Conservation (phyloP, 2,329 filamentous ascomycete genomes). For the Fusarium protoensiforme region DNA sequence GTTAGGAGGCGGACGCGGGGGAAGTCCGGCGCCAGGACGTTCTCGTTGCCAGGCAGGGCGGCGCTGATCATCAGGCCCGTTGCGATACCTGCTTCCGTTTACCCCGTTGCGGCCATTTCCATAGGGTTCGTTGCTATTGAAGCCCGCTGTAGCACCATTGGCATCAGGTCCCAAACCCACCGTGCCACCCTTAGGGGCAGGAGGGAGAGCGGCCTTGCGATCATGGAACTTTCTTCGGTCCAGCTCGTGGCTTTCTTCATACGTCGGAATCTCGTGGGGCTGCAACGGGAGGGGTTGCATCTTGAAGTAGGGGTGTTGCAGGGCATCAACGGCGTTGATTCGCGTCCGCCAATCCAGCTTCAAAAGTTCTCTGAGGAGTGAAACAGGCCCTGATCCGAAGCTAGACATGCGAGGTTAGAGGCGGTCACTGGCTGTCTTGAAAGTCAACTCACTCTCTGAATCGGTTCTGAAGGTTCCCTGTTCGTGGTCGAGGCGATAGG, state of each 20-base stretch:
- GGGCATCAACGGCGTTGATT: constrained; percentile 92
- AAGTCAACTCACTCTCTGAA: constrained; percentile 75
- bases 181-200: constrained; percentile 90
- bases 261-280: constrained; percentile 88
- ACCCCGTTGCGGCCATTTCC: constrained; percentile 58
- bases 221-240: constrained; percentile 92
- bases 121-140: constrained; percentile 64
- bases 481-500: constrained; percentile 70
- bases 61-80: constrained; percentile 57
- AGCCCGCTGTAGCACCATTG: constrained; percentile 58
- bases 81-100: constrained; percentile 58
- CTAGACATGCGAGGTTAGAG: constrained; percentile 50
- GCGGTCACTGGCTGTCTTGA: not conserved
- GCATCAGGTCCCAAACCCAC: constrained; percentile 79
- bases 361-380: constrained; percentile 83
- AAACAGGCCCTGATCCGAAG: constrained; percentile 77
- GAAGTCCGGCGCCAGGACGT: constrained; percentile 57
- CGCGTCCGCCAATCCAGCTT: constrained; percentile 89
- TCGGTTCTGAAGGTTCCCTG: constrained; percentile 74
- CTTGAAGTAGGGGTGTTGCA: constrained; percentile 92
- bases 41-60: constrained; percentile 67
- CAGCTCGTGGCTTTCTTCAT: constrained; percentile 96
- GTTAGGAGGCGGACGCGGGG: constrained; percentile 54
- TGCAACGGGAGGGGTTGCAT: constrained; percentile 80
- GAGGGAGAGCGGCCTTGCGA: constrained; percentile 84